Conservation (phyloP, 23 red algal genomes). For the Agarophyton chilense region DNA sequence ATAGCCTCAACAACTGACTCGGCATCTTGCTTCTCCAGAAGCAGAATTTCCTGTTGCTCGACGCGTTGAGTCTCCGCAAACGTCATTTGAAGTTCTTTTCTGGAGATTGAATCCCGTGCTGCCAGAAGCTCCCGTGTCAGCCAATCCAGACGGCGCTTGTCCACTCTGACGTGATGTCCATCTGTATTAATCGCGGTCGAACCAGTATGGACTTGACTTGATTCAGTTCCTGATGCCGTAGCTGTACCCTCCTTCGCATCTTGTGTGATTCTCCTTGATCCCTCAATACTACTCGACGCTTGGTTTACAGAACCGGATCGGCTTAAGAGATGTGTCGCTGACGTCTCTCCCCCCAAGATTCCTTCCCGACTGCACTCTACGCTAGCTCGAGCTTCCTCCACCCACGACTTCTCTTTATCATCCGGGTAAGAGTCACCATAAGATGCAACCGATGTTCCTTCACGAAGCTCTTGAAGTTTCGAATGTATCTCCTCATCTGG, state of each 20-base stretch:
- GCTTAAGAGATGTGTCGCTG: background rate
- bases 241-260: too few relatives aligned
- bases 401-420: constrained; percentile 12
- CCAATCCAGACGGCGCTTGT: constrained; percentile 55
- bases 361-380: background rate
- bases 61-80: constrained; percentile 54
- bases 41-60: constrained; percentile 50
- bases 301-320: background rate
- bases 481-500: constrained; percentile 22
- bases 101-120: constrained; percentile 54
- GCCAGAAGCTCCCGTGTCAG: constrained; percentile 39
- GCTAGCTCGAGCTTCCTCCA: background rate
- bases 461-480: background rate
- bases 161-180: constrained; percentile 40
- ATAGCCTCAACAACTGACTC: constrained; percentile 59
- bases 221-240: background rate
- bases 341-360: constrained; percentile 25
- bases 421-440: constrained; percentile 39
- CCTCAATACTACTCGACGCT: background rate
- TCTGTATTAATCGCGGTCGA: background rate
- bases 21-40: constrained; percentile 46
- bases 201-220: background rate
- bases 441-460: constrained; percentile 37
- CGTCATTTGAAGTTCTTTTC: constrained; percentile 64
- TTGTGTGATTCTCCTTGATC: background rate